These are phyloP conservation scores for Zygotorulaspora mrakii DNA, from an alignment of 1,139 yeast species.

Conservation along the genomic window DNA sequence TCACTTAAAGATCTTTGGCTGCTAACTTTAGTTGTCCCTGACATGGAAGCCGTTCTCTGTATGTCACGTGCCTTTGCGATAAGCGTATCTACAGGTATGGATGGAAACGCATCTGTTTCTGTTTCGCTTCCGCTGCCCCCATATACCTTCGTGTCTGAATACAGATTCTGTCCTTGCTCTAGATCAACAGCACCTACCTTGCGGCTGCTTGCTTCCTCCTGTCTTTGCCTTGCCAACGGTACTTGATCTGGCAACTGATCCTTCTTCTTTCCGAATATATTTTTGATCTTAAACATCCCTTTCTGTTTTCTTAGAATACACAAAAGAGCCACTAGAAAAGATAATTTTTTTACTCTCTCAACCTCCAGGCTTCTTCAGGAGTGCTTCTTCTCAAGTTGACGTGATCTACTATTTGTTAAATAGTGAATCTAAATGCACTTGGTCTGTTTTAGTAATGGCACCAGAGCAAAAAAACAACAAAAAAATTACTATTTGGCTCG, in stretches of 20 bases:
- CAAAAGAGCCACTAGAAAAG: not conserved
- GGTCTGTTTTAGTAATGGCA: not conserved
- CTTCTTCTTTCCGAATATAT: constrained; percentile 16
- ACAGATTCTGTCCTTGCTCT: not conserved
- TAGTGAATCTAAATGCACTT: not conserved
- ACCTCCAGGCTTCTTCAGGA: no score
- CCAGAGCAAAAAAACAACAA: constrained; percentile 3
- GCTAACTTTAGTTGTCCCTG: constrained; percentile 10
- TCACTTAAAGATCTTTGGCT: constrained; percentile 10
- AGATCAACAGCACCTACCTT: not conserved
- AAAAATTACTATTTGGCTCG: not conserved
- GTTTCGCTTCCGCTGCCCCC: not conserved
- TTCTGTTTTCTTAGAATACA: not conserved
- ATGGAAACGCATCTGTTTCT: not conserved
- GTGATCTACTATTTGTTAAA: constrained; percentile 1
- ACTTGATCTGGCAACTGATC: constrained; percentile 7
- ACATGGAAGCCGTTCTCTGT: constrained; percentile 4
- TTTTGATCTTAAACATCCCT: constrained; percentile 16
- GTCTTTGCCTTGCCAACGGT: not conserved
- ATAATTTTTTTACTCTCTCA: not conserved
- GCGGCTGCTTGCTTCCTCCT: not conserved
- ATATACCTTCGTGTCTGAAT: not conserved
- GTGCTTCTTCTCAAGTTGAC: no score
- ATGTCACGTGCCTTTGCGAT: not conserved
- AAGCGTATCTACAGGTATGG: constrained; percentile 1